Percentiles rank a stretch among this genome's conserved stretches.
Evolutionary conservation across 768 basidiomycete species (phyloP).

Genomic region (Boletus pseudo-olivaceus): DNA sequence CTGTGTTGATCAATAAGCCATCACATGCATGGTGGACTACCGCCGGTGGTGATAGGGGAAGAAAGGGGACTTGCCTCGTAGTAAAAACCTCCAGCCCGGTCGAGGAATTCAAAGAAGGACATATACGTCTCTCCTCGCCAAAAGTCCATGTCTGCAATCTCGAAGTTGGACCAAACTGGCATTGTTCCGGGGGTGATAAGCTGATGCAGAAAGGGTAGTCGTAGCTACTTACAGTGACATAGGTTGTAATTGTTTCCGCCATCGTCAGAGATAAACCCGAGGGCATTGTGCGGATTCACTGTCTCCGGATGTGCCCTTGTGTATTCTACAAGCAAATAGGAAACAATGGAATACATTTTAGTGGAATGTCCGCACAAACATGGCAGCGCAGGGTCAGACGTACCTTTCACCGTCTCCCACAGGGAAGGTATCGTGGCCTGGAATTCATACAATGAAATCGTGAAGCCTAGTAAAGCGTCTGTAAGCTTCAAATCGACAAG

Average conservation of each 20-base stretch:
- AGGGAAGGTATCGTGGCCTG: constrained; percentile 59
- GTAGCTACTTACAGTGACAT: constrained; percentile 52
- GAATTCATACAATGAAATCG: constrained; percentile 60
- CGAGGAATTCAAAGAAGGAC: constrained; percentile 82
- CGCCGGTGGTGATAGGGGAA: neutral
- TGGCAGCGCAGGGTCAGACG: constrained; percentile 32
- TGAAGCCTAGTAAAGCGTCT: constrained; percentile 43
- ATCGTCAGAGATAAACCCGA: constrained; percentile 65
- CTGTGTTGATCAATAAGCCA: constrained; percentile 31
- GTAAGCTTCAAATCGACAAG: neutral
- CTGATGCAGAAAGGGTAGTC: neutral
- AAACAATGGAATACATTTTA: neutral
- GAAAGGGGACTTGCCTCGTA: constrained; percentile 59
- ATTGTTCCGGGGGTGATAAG: neutral
- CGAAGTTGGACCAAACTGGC: constrained; percentile 91
- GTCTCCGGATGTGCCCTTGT: constrained; percentile 43
- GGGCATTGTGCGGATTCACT: constrained; percentile 49
- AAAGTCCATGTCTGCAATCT: constrained; percentile 82
- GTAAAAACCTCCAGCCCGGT: constrained; percentile 80
- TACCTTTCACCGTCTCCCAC: constrained; percentile 59
- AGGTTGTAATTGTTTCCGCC: constrained; percentile 57
- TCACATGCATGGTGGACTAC: neutral
- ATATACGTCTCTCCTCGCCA: constrained; percentile 82
- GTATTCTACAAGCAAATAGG: constrained; percentile 22
- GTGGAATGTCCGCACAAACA: constrained; percentile 35